phyloP scores from a whole-genome alignment of 306 rosid species.

The Fragaria vesca region DNA sequence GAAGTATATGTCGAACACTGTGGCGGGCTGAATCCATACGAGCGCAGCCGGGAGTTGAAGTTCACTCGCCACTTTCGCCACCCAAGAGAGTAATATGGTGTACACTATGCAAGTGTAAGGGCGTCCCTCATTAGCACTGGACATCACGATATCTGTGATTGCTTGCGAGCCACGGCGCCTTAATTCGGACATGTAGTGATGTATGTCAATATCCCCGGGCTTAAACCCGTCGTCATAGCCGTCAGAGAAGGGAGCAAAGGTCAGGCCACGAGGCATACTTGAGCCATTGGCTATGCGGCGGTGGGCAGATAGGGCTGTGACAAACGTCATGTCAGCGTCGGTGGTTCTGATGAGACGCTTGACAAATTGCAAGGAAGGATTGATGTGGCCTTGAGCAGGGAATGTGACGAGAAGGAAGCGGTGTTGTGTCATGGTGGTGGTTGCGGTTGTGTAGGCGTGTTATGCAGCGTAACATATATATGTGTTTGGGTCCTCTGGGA shows the following conservation, averaged over 20 bases:
- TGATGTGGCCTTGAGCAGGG: slow-evolving; percentile 42
- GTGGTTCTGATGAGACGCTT: slow-evolving; percentile 25
- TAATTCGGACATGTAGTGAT: neutral
- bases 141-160: slow-evolving; percentile 14
- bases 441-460: neutral
- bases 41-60: slow-evolving; percentile 24
- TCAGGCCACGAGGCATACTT: neutral
- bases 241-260: slow-evolving; percentile 32
- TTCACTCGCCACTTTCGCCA: slow-evolving; percentile 17
- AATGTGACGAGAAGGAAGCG: slow-evolving; percentile 21
- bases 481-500: no score
- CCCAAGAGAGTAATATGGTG: slow-evolving; percentile 35
- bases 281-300: slow-evolving; percentile 22
- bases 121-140: slow-evolving; percentile 11
- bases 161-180: slow-evolving; percentile 24
- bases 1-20: slow-evolving; percentile 31
- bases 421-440: slow-evolving; percentile 20
- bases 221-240: slow-evolving; percentile 33
- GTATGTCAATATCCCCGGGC: neutral
- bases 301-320: slow-evolving; percentile 12
- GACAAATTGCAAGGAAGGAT: slow-evolving; percentile 38
- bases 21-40: slow-evolving; percentile 44
- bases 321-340: slow-evolving; percentile 28
- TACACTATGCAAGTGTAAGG: slow-evolving; percentile 29
- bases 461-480: no score